Evolutionary conservation across 73 alveolate genomes (phyloP).

Genomic region (Symbiodinium pilosum): DNA sequence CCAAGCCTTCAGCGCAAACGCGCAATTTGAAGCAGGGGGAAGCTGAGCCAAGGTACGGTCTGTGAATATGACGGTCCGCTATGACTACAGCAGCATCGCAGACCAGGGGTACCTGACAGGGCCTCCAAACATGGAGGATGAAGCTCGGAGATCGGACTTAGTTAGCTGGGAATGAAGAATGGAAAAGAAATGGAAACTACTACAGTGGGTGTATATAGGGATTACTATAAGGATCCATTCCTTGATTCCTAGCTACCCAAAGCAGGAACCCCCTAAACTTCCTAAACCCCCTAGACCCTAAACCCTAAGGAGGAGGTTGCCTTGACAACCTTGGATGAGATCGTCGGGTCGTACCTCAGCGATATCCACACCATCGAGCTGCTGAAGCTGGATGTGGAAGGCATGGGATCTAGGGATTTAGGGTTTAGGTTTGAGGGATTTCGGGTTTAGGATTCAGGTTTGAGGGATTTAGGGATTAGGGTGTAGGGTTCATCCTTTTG

Average conservation of each 20-base stretch:
- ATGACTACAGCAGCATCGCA: slow-evolving; percentile 87
- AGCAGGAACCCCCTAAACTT: too few relatives aligned
- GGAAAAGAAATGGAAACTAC: too few relatives aligned
- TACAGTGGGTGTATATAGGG: too few relatives aligned
- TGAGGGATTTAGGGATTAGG: background rate
- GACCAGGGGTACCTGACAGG: slow-evolving; percentile 81
- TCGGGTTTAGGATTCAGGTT: background rate
- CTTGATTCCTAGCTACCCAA: too few relatives aligned
- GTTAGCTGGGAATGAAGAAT: too few relatives aligned
- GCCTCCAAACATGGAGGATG: slow-evolving; percentile 76
- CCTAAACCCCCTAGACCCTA: too few relatives aligned
- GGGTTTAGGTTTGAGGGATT: background rate
- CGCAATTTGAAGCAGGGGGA: too few relatives aligned
- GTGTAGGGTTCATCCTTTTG: background rate
- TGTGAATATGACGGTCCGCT: slow-evolving; percentile 52
- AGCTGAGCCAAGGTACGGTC: slow-evolving; percentile 23
- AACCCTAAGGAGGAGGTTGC: slow-evolving; percentile 37
- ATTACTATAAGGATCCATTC: too few relatives aligned
- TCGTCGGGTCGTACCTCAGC: slow-evolving; percentile 28
- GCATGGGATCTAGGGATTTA: background rate
- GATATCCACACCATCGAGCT: slow-evolving; percentile 3
- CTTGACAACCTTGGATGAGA: slow-evolving; percentile 65
- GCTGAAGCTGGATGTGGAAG: slow-evolving; percentile 78
- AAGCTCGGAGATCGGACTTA: background rate
- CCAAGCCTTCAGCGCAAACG: too few relatives aligned